Evolutionary conservation across 1,139 yeast genomes (phyloP).

Genomic region (Tardiomyces depauwii): DNA sequence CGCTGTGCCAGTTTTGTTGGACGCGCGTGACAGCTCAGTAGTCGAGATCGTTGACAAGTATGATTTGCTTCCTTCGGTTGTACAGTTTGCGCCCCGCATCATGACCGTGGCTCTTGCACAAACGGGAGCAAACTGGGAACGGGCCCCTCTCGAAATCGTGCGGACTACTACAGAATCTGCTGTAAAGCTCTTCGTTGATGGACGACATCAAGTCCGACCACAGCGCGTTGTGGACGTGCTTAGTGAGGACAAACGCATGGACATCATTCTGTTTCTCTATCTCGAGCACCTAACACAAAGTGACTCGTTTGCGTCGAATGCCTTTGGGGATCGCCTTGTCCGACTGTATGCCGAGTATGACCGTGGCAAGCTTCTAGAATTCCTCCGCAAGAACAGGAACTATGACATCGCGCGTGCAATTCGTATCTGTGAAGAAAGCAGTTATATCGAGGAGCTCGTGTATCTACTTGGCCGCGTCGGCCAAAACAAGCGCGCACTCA

Average conservation of each 20-base stretch:
- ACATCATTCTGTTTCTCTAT: slow-evolving; percentile 45
- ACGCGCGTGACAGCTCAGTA: slow-evolving; percentile 37
- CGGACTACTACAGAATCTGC: slow-evolving; percentile 33
- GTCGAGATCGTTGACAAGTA: slow-evolving; percentile 46
- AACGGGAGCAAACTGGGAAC: slow-evolving; percentile 4
- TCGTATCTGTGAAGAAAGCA: slow-evolving; percentile 43
- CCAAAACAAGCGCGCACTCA: slow-evolving; percentile 62
- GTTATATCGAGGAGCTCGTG: slow-evolving; percentile 59
- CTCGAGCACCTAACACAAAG: slow-evolving; percentile 41
- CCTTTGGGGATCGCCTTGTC: slow-evolving; percentile 58
- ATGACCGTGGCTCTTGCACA: slow-evolving; percentile 35
- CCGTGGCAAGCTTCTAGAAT: slow-evolving; percentile 41
- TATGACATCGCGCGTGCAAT: slow-evolving; percentile 68
- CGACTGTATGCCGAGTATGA: slow-evolving; percentile 53
- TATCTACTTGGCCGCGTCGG: slow-evolving; percentile 79
- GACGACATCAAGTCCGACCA: slow-evolving; percentile 55
- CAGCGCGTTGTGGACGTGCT: slow-evolving; percentile 38
- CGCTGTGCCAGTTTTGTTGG: slow-evolving; percentile 34
- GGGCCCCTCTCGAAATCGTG: slow-evolving; percentile 35
- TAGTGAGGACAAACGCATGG: slow-evolving; percentile 20
- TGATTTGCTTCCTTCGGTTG: slow-evolving; percentile 47
- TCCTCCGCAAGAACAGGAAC: slow-evolving; percentile 39
- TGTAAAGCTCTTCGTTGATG: slow-evolving; percentile 47
- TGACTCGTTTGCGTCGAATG: slow-evolving; percentile 44
- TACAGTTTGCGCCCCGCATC: slow-evolving; percentile 38